Conservation (phyloP, 1,284 basidiomycete species). For the Heterobasidion annosum region DNA sequence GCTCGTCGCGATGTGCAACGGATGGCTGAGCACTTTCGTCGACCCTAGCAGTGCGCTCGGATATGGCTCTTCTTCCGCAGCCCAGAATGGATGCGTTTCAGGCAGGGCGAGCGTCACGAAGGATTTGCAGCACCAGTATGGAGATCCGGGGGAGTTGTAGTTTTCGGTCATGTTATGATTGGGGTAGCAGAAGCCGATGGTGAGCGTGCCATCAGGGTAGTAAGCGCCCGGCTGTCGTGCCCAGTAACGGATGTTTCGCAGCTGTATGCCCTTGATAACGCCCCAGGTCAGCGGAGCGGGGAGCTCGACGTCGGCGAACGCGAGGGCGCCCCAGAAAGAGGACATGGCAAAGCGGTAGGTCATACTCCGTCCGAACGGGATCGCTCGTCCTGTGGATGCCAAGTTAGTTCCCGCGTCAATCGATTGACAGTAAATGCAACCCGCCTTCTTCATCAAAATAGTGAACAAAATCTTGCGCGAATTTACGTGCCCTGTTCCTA, state of each 20-base stretch:
- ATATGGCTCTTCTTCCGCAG: slow-evolving; percentile 51
- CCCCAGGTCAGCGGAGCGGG: slow-evolving; percentile 69
- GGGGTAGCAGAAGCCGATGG: slow-evolving; percentile 67
- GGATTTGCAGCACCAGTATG: slow-evolving; percentile 78
- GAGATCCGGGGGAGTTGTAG: slow-evolving; percentile 76
- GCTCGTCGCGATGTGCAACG: slow-evolving; percentile 60
- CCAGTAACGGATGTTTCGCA: slow-evolving; percentile 71
- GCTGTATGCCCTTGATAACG: slow-evolving; percentile 61
- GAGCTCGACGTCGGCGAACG: slow-evolving; percentile 60
- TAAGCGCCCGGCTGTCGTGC: slow-evolving; percentile 51
- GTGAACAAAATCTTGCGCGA: slow-evolving; percentile 63
- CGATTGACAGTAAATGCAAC: neutral
- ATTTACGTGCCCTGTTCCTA: slow-evolving; percentile 50
- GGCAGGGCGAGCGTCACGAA: slow-evolving; percentile 63
- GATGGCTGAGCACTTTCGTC: slow-evolving; percentile 45
- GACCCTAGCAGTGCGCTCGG: slow-evolving; percentile 36
- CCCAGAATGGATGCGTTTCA: slow-evolving; percentile 65
- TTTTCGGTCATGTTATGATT: slow-evolving; percentile 73
- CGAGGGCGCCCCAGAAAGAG: slow-evolving; percentile 68
- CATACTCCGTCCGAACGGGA: slow-evolving; percentile 71
- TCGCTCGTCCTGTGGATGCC: slow-evolving; percentile 45
- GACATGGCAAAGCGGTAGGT: slow-evolving; percentile 76
- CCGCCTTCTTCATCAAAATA: slow-evolving; percentile 68
- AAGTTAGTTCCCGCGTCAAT: too few relatives aligned
- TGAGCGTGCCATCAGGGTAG: slow-evolving; percentile 58